Evolutionary conservation across 2,329 filamentous ascomycete genomes (phyloP).

Genomic region (Aspergillus costaricaensis): DNA sequence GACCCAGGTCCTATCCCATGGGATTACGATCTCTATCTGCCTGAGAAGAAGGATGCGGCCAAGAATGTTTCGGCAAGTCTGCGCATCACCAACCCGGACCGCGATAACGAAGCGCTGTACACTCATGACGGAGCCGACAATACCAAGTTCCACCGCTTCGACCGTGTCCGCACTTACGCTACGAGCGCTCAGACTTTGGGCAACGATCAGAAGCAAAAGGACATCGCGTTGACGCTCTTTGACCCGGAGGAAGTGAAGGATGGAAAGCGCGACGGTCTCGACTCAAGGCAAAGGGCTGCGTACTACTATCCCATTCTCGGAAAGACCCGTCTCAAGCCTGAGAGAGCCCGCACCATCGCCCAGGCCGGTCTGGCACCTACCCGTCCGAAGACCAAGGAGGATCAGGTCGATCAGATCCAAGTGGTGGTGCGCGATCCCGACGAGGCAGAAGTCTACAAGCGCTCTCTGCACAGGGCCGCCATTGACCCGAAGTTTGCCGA

Average conservation of each 20-base stretch:
- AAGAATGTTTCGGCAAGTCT: conserved; percentile 59
- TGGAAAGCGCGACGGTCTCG: conserved; percentile 20
- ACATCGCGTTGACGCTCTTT: conserved; percentile 61
- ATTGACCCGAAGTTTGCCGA: conserved; percentile 49
- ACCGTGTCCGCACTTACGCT: conserved; percentile 62
- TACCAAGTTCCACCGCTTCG: conserved; percentile 54
- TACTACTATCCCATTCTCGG: conserved; percentile 65
- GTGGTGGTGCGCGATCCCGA: conserved; percentile 54
- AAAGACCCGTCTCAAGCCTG: conserved; percentile 58
- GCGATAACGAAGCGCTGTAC: conserved; percentile 56
- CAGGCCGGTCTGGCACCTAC: conserved; percentile 44
- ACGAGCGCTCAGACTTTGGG: conserved; percentile 57
- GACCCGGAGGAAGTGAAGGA: conserved; percentile 44
- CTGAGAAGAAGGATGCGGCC: conserved; percentile 50
- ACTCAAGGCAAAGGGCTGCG: conserved; percentile 53
- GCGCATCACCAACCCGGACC: conserved; percentile 54
- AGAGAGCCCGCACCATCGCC: conserved; percentile 47
- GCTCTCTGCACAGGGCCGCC: conserved; percentile 47
- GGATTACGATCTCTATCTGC: conserved; percentile 63
- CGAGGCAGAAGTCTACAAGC: conserved; percentile 51
- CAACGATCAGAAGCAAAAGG: conserved; percentile 55
- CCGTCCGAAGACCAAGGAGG: conserved; percentile 43
- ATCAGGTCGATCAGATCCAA: conserved; percentile 56
- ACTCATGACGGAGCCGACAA: conserved; percentile 47
- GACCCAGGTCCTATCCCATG: conserved; percentile 56